Evolutionary conservation across 148 eudicot genomes (phyloP).

Genomic region (Nepenthes mirabilis): DNA sequence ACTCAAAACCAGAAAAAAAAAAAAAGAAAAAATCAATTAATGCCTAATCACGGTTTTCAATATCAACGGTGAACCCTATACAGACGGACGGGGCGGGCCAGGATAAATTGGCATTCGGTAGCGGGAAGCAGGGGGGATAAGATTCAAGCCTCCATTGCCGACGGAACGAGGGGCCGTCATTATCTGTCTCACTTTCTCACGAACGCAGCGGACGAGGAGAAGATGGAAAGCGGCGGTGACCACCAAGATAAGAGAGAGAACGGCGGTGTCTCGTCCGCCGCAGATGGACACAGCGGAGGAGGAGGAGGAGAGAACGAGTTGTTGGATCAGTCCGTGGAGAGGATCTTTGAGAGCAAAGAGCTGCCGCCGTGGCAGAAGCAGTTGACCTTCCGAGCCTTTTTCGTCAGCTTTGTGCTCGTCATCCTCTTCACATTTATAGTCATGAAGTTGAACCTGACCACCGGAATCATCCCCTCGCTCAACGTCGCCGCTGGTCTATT

Average conservation of each 20-base stretch:
- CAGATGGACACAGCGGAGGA: neutral
- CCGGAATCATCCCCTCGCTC: slow-evolving; percentile 61
- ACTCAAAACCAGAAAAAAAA: too few species aligned
- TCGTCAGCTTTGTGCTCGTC: slow-evolving; percentile 29
- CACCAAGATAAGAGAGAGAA: neutral
- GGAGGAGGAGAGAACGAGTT: neutral
- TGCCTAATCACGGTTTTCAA: too few species aligned
- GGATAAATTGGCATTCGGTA: too few species aligned
- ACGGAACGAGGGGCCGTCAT: too few species aligned
- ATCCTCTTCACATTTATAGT: slow-evolving; percentile 47
- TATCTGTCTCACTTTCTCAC: neutral
- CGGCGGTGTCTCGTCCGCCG: neutral
- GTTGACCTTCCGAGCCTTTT: slow-evolving; percentile 35
- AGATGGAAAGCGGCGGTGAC: neutral
- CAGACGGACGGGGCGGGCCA: too few species aligned
- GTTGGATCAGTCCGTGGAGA: slow-evolving; percentile 19
- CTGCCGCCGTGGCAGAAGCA: slow-evolving; percentile 56
- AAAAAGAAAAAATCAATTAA: too few species aligned
- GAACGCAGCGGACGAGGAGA: neutral
- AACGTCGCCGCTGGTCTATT: slow-evolving; percentile 56
- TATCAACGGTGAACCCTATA: too few species aligned
- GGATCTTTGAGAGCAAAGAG: slow-evolving; percentile 26
- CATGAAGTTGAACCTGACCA: slow-evolving; percentile 60
- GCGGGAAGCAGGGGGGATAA: too few species aligned
- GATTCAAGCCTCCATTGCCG: too few species aligned